These are phyloP conservation scores for Podospora pseudoanserina DNA, from an alignment of 495 filamentous ascomycete species.

Conservation along the genomic window DNA sequence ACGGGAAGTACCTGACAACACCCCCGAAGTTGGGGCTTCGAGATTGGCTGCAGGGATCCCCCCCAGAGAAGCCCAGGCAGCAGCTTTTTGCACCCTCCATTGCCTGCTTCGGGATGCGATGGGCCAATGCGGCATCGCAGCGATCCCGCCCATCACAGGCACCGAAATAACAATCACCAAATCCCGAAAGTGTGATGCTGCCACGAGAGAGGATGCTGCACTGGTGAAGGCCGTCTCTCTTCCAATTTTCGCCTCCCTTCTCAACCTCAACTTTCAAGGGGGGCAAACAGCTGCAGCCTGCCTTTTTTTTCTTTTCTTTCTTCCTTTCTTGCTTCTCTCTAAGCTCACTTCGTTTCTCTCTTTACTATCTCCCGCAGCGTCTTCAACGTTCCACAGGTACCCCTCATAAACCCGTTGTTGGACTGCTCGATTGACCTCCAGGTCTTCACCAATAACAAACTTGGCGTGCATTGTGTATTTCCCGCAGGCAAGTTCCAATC, in stretches of 20 bases:
- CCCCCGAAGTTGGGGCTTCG: not conserved
- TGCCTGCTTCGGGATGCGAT: not conserved
- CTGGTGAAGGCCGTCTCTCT: not conserved
- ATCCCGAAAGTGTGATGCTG: not conserved
- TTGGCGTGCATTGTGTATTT: not conserved
- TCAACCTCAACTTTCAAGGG: not conserved
- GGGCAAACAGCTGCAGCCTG: not conserved
- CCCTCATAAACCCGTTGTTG: not conserved
- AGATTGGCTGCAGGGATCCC: slow-evolving; percentile 7
- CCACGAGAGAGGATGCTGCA: not conserved
- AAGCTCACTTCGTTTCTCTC: not conserved
- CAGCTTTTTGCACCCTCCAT: slow-evolving; percentile 28
- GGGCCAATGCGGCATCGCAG: not conserved
- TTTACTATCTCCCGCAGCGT: too few relatives aligned
- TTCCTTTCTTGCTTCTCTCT: not conserved
- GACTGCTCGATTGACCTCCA: too few relatives aligned
- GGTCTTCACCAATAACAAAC: not conserved
- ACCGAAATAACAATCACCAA: slow-evolving; percentile 29
- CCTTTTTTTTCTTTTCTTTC: not conserved
- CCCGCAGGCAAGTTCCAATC: not conserved
- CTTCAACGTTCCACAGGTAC: not conserved
- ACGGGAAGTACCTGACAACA: not conserved
- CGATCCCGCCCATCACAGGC: slow-evolving; percentile 20
- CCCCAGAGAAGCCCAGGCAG: slow-evolving; percentile 25
- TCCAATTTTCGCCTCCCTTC: not conserved